phyloP scores from a whole-genome alignment of 2,329 filamentous ascomycete genomes.

The Coniella lustricola region DNA sequence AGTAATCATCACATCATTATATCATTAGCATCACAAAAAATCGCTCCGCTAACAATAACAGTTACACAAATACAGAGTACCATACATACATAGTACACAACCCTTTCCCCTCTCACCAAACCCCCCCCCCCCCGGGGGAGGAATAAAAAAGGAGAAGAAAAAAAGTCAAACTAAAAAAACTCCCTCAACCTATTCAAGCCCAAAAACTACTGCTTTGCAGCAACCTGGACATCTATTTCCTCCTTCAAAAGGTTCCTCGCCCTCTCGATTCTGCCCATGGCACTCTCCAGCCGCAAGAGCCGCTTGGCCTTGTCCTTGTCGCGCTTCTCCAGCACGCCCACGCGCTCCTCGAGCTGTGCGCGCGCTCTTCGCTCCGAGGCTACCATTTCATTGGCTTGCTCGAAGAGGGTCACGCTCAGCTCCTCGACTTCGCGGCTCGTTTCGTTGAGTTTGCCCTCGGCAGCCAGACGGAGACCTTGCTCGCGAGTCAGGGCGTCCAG shows the following conservation, averaged over 20 bases:
- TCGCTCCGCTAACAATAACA: not conserved
- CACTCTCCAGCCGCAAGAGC: constrained; percentile 64
- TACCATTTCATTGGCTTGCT: constrained; percentile 85
- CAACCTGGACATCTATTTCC: constrained; percentile 1
- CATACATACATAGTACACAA: not conserved
- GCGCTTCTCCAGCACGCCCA: constrained; percentile 60
- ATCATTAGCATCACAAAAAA: not conserved
- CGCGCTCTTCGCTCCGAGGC: constrained; percentile 65
- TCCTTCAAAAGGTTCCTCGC: constrained; percentile 54
- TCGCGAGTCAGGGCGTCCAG: constrained; percentile 59
- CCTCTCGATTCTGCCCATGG: constrained; percentile 63
- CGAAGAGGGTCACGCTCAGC: constrained; percentile 66
- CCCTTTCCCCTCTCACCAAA: not conserved
- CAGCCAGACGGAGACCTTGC: constrained; percentile 57
- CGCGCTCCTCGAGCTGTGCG: constrained; percentile 63
- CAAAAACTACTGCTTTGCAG: not conserved
- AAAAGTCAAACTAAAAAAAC: too few species aligned
- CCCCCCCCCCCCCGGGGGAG: not conserved
- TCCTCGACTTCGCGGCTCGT: constrained; percentile 73
- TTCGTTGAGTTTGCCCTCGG: constrained; percentile 59
- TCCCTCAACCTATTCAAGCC: too few species aligned
- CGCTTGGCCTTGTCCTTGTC: constrained; percentile 63
- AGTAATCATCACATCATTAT: not conserved
- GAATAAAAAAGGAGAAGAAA: too few species aligned
- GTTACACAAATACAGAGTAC: not conserved